Evolutionary conservation across 768 basidiomycete genomes (phyloP), one percentile per base, ranked within the genome.

Genomic region (Serendipita sp.): DNA sequence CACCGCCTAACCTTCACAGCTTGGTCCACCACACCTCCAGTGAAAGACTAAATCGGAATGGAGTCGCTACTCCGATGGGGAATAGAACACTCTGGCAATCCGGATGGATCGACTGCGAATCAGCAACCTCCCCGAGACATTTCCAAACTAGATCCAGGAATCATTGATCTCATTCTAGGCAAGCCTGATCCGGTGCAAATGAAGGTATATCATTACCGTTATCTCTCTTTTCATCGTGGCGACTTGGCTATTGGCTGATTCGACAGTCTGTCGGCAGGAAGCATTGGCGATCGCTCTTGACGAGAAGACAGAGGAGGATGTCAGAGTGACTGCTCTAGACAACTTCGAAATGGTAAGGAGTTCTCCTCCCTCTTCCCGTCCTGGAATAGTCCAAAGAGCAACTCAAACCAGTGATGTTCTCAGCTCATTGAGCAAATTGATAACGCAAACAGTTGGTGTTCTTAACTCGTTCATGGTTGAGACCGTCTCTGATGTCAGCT

Each of bases 351-450:
- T 93, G 89, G 91, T 88, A 23, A 8, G 13, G 13, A 5, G 40
- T 13, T 5, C 40, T 40, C 1, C 23, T 1, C 23, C 23, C 23
- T 23, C 23, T 23, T 23, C 23, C 23, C 23, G 23, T 23, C 23
- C 23, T 23, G 23, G 23, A 23, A 23, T 23, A 23, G 23, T 18
- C 18, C 44, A 45, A 45, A 45, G 18, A 45, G 15, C 18, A 18
- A 52, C 48, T 18, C 31, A 43, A 8, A n/a, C 27, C 33, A 53
- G 23, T 23, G 23, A 23, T 23, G 40, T 40, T 40, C 55, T 31
- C 68, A 93, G 91, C 76, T 94, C 33, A 78, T 94, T 64, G 90
- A 95, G 72, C 81, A 81, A 44, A 90, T 95, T 63, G 92, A 95
- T 69, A 95, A 95, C 72, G 91, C 92, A 0, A 94, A 91, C 70